Evolutionary conservation across 306 rosid species (phyloP), one percentile per base, ranked within the genome.

Genomic region (Sicyos baderoa): DNA sequence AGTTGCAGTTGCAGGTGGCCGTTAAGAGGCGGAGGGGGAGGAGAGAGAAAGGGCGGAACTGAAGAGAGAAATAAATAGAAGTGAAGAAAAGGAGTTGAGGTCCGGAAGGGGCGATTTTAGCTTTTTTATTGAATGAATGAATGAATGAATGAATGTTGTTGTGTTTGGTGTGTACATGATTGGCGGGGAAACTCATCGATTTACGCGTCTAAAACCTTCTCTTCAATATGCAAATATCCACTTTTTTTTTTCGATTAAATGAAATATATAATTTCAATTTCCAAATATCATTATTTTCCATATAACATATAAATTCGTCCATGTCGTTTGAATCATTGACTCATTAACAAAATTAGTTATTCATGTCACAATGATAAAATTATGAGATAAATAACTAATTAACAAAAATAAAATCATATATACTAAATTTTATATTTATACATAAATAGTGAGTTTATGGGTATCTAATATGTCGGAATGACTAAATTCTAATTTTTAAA

Each of bases 31-130:
- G 69, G 56, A 57, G 76, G 56, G 9, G 32, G 45, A 18, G 12
- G 23, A 60, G 66, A 60, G 48, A 37, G 65, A 19, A n/a, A 54
- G 53, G 51, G 61, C 78, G 76, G 85, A 78, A 79, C 64, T 81
- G 35, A 76, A 66, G 50, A 74, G 25, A 74, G 25, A 74, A 77
- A 59, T 68, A 50, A 72, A 72, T 58, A n/a, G 60, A 51, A 74
- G 73, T 84, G 59, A 60, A 79, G 66, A 35, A 60, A 19, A 16
- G 11, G 60, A 35, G 76, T 45, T 76, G 74, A 77, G 60, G 74
- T 75, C 88, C 84, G 76, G 12, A 18, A 42, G 23, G 12, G 17
- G 4, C 10, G 56, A 16, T 64, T 56, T 70, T 2, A 4, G 58
- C 72, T 11, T 52, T 25, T 68, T 51, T 27, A 32, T 70, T 70